These are phyloP conservation scores for Zygoascus hellenicus DNA, from an alignment of 1,139 yeast species.

Conservation along the genomic window DNA sequence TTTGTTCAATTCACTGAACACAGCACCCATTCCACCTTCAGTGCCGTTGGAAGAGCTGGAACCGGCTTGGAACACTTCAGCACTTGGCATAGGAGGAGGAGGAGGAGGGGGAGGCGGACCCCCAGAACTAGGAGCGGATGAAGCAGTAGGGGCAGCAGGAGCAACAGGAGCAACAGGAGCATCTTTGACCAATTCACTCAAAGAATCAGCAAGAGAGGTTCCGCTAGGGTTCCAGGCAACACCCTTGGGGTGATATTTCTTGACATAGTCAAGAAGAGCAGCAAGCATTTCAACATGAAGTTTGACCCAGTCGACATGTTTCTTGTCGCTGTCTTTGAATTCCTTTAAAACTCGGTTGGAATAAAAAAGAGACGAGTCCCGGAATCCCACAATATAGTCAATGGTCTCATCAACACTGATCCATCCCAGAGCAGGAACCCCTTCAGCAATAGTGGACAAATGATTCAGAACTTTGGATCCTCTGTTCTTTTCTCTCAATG, in stretches of 20 bases:
- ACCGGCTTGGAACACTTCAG: conserved; percentile 53
- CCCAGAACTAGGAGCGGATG: conserved; percentile 39
- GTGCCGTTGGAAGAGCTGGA: conserved; percentile 23
- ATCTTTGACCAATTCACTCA: conserved; percentile 42
- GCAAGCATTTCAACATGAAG: conserved; percentile 57
- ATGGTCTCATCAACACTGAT: conserved; percentile 66
- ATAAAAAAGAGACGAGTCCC: conserved; percentile 92
- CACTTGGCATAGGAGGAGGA: conserved; percentile 77
- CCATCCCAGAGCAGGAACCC: conserved; percentile 91
- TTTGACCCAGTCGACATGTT: conserved; percentile 78
- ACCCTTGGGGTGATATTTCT: conserved; percentile 76
- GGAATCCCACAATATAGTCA: conserved; percentile 70
- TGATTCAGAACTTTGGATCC: conserved; percentile 60
- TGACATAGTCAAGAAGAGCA: conserved; percentile 64
- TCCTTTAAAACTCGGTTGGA: conserved; percentile 85
- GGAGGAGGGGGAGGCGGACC: conserved; percentile 48
- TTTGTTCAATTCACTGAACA: conserved; percentile 82
- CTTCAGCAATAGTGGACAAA: conserved; percentile 80
- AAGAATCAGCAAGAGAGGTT: conserved; percentile 13
- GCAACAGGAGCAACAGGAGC: conserved; percentile 32
- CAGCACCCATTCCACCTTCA: conserved; percentile 71
- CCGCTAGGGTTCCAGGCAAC: conserved; percentile 62
- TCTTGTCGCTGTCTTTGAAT: conserved; percentile 60
- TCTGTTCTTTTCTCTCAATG: conserved; percentile 70
- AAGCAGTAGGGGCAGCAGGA: conserved; percentile 34